Percentiles rank a stretch among this genome's conserved stretches.
Evolutionary conservation across 2,329 filamentous ascomycete species (phyloP).

Genomic region (Ophiosphaerella herpotricha): DNA sequence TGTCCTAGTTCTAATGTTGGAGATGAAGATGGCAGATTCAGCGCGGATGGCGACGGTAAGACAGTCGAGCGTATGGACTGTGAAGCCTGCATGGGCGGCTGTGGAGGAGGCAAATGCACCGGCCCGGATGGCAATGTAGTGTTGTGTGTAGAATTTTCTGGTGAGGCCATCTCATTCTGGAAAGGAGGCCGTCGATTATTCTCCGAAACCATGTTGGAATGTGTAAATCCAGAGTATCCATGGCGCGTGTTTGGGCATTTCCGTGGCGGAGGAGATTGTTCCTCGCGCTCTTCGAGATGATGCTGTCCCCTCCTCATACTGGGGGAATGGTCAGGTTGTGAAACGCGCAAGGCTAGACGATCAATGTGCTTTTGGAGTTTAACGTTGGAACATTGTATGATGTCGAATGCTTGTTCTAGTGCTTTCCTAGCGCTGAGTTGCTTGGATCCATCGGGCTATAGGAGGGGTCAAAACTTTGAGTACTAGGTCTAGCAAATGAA

Average conservation of each 20-base stretch:
- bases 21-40: conserved; percentile 34
- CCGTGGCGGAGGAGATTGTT: conserved; percentile 23
- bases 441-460: conserved; percentile 20
- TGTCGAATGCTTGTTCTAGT: conserved; percentile 29
- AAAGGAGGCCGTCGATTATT: conserved; percentile 24
- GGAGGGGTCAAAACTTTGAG: conserved; percentile 10
- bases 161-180: conserved; percentile 17
- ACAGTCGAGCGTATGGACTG: conserved; percentile 26
- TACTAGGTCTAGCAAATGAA: not conserved
- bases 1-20: conserved; percentile 27
- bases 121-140: conserved; percentile 53
- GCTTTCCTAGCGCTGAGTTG: conserved; percentile 16
- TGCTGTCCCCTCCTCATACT: conserved; percentile 33
- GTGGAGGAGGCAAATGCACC: conserved; percentile 32
- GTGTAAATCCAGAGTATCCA: conserved; percentile 16
- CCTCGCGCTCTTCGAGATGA: conserved; percentile 25
- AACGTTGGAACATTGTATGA: conserved; percentile 29
- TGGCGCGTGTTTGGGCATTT: conserved; percentile 16
- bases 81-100: conserved; percentile 33
- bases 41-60: conserved; percentile 39
- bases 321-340: conserved; percentile 13
- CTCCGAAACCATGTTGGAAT: conserved; percentile 17
- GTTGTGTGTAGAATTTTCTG: conserved; percentile 25
- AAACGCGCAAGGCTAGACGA: conserved; percentile 11
- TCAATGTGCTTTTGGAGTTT: conserved; percentile 22